Base-by-base conservation (phyloP, 2,329 filamentous ascomycete species). In the Macrophomina tecta region DNA sequence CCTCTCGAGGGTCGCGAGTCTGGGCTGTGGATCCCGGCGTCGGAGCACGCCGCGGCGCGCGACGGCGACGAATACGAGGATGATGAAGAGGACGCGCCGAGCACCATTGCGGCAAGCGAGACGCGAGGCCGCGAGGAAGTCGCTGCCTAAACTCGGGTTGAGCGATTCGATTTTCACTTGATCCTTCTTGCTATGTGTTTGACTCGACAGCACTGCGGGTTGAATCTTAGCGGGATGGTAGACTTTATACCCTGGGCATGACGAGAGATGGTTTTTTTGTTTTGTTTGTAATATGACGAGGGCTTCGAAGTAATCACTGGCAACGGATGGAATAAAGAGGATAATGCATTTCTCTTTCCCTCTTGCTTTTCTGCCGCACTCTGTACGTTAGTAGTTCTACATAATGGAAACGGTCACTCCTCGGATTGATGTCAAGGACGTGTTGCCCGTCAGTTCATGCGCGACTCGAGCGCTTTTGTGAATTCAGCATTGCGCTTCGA, bases 11-110 rank as follows among this genome's bases (percentile, higher is more conserved):
- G 79, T 75, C 85, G 90, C 67, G 92, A 94, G 76, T 92, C 91
- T 12, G 88, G 89, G 69, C 82, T 89, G 36, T 97, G 94, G 94
- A 88, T 94, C 42, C 90, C 90, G 6, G 91, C 91, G 14, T 86
- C 87, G 68, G 84, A 89, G 77, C 90, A 91, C 74, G 84, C 86
- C 73, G 82, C 82, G 23, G 84, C 83, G 32, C 84, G 88, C 66
- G 85, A 86, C 67, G 86, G 88, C 36, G 87, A 89, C 14, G 89
- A 91, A 1, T 88, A 90, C 9, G 88, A 89, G 12, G 87, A 89
- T 23, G 85, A 86, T 36, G 65, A 67, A n/a, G 64, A 66, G 1
- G 87, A 89, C 14, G 84, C 73, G 14, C 74, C 72, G 16, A 79
- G 77, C 49, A 79, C 76, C 46, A 73, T 79, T 62, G 45, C 42